These are phyloP conservation scores for Parathielavia appendiculata DNA, from an alignment of 495 filamentous ascomycete species.

Conservation along the genomic window DNA sequence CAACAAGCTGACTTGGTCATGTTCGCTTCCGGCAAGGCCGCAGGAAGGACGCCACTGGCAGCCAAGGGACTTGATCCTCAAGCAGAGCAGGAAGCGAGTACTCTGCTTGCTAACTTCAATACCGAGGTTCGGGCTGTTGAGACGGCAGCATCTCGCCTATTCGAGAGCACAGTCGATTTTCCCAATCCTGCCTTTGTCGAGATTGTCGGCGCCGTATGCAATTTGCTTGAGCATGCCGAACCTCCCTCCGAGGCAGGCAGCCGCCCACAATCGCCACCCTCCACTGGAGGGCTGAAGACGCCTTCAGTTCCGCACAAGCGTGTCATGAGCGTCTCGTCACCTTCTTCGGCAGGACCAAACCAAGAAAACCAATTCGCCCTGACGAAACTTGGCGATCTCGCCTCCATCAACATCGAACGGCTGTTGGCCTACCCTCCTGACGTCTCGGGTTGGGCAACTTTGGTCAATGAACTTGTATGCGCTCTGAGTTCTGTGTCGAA, in stretches of 20 bases:
- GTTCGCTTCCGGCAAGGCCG: constrained; percentile 51
- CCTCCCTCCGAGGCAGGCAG: constrained; percentile 30
- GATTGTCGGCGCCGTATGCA: constrained; percentile 68
- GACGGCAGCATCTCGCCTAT: constrained; percentile 75
- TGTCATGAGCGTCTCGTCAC: constrained; percentile 55
- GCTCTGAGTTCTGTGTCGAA: constrained; percentile 53
- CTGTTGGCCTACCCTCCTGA: constrained; percentile 59
- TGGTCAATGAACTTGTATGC: constrained; percentile 64
- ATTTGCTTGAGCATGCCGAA: constrained; percentile 48
- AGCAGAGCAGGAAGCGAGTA: constrained; percentile 42
- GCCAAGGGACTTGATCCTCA: constrained; percentile 39
- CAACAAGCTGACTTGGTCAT: constrained; percentile 87
- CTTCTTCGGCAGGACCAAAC: constrained; percentile 48
- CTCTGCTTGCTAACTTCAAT: constrained; percentile 58
- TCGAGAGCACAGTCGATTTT: constrained; percentile 86
- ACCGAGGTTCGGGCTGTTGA: constrained; percentile 83
- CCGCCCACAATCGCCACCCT: constrained; percentile 35
- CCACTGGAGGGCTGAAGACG: constrained; percentile 27
- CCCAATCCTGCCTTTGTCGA: constrained; percentile 75
- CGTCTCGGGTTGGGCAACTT: constrained; percentile 65
- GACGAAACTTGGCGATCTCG: constrained; percentile 73
- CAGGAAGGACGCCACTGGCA: constrained; percentile 42
- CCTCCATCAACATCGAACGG: constrained; percentile 70
- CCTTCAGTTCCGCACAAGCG: constrained; percentile 48
- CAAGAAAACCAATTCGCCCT: constrained; percentile 74